Base-by-base conservation (phyloP, 1,284 basidiomycete genomes). In the Cutaneotrichosporon cyanovorans region DNA sequence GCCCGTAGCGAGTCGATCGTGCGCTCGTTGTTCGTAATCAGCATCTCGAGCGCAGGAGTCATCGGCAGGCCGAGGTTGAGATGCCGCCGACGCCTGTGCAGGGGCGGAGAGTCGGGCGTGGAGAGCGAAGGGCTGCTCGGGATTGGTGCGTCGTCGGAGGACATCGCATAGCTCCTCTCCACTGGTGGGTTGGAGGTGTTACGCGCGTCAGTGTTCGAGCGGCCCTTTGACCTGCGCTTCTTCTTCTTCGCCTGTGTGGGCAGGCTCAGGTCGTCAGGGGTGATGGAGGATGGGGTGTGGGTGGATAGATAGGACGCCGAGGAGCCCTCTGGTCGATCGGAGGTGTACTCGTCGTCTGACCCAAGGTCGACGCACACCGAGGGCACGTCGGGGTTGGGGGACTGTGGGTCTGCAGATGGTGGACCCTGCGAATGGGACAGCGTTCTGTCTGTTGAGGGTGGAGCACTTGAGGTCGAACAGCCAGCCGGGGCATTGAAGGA, bases 261-360 rank as follows among this genome's bases (percentile, higher is more conserved):
- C 0, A 68, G 48, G 37, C 63, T 62, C 5, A 59, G 58, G n/a
- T 63, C 63, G 20, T 67, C 66, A 0, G 65, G 65, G 5, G 59
- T 55, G 39, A 67, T 62, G 5, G 62, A 65, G 42, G 45, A 53
- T 1, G 50, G 42, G 15, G 45, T 18, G 18, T 38, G 46, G 23
- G 28, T 40, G 23, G 42, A n/a, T 36, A 28, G 8, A 33, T 10
- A 22, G 44, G 40, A 3, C 36, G 35, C 31, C 25, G 34, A 14
- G n/a, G 28, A 20, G 23, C 16, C n/a, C 3, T 15, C 41, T 16
- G 23, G 37, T 9, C 19, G 37, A n/a, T 49, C 34, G 21, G 19
- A 23, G 15, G 45, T 49, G 11, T 14, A 39, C 8, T 35, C 32
- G 33, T 31, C 11, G 20, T 32, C 3, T 15, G 34, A 18, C 22